phyloP scores from a whole-genome alignment of 768 basidiomycete genomes.

The Leccinum obscurum region DNA sequence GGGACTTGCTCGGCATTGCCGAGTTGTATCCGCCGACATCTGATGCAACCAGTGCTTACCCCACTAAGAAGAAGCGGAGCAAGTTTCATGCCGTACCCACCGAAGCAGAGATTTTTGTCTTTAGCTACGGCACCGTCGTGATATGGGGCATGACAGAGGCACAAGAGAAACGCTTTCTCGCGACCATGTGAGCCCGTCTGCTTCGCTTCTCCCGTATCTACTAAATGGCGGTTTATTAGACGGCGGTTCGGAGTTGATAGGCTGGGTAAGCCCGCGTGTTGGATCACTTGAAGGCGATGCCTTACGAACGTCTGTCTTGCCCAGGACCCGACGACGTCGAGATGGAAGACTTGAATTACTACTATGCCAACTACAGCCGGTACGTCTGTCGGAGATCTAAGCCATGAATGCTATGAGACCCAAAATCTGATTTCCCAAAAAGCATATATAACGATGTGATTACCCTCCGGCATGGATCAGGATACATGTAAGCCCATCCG shows the following conservation, averaged over 20 bases:
- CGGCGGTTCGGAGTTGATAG: slow-evolving; percentile 94
- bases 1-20: slow-evolving; percentile 77
- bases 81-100: slow-evolving; percentile 66
- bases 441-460: slow-evolving; percentile 98
- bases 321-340: slow-evolving; percentile 87
- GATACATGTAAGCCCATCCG: slow-evolving; percentile 75
- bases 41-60: slow-evolving; percentile 35
- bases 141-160: slow-evolving; percentile 98
- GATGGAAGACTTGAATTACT: slow-evolving; percentile 97
- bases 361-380: slow-evolving; percentile 97
- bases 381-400: slow-evolving; percentile 33
- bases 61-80: slow-evolving; percentile 52
- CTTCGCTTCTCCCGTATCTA: neutral
- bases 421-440: slow-evolving; percentile 30
- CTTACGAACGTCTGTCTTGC: slow-evolving; percentile 5
- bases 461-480: slow-evolving; percentile 88
- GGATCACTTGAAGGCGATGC: slow-evolving; percentile 2
- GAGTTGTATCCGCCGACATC: slow-evolving; percentile 44
- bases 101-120: slow-evolving; percentile 89
- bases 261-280: slow-evolving; percentile 49
- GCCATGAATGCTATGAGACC: slow-evolving; percentile 21
- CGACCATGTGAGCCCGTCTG: slow-evolving; percentile 72
- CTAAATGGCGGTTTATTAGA: slow-evolving; percentile 41
- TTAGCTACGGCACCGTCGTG: slow-evolving; percentile 92
- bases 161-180: slow-evolving; percentile 87